These are phyloP conservation scores for Arxiozyma heterogenica DNA, from an alignment of 1,139 yeast species.

Conservation along the genomic window DNA sequence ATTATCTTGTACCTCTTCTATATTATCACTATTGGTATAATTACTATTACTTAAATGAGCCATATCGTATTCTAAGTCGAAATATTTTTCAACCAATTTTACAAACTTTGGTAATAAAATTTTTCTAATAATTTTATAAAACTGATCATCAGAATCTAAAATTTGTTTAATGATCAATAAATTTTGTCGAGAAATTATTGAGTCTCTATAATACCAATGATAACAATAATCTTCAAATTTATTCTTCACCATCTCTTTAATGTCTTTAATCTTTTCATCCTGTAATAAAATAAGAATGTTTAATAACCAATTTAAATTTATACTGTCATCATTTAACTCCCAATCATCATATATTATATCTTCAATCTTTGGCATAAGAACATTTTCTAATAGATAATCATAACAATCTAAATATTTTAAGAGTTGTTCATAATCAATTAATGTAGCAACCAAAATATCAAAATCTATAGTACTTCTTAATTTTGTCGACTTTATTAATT, in stretches of 20 bases:
- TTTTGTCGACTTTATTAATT: not conserved
- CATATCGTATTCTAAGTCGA: constrained; percentile 20
- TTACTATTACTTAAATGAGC: constrained; percentile 6
- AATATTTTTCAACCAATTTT: constrained; percentile 11
- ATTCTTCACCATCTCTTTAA: constrained; percentile 7
- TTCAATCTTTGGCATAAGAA: constrained; percentile 31
- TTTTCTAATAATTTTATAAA: constrained; percentile 20
- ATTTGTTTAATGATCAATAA: constrained; percentile 32
- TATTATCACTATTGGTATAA: no score
- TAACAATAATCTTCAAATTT: constrained; percentile 31
- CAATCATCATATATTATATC: not conserved
- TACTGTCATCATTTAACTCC: not conserved
- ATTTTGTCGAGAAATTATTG: constrained; percentile 2
- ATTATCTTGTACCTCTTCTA: not conserved
- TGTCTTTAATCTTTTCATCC: not conserved
- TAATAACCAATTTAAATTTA: not conserved
- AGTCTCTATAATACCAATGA: constrained; percentile 31
- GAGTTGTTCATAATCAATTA: constrained; percentile 38
- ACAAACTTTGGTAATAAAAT: constrained; percentile 26
- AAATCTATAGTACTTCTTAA: not conserved
- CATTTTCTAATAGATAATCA: constrained; percentile 25
- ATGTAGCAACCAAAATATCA: constrained; percentile 25
- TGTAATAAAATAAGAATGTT: not conserved
- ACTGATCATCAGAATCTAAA: constrained; percentile 28
- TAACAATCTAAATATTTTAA: constrained; percentile 28